These are phyloP conservation scores for Triticum timopheevii DNA, from an alignment of 176 grass and related monocot genomes.

Conservation along the genomic window DNA sequence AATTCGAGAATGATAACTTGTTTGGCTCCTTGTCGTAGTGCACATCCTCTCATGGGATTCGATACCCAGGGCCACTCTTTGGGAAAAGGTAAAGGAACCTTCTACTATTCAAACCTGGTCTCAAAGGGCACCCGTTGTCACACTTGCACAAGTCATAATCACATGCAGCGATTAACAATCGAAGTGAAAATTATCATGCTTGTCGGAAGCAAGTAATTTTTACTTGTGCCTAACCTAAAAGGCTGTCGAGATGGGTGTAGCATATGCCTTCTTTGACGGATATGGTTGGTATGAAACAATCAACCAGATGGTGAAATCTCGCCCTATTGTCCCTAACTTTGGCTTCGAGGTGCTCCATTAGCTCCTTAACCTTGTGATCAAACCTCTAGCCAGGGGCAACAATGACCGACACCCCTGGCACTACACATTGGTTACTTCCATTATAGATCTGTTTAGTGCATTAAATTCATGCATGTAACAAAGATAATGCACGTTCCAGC, in stretches of 20 bases:
- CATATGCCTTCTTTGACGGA: constrained; percentile 82
- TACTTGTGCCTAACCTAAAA: constrained; percentile 35
- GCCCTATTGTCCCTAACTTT: constrained; percentile 51
- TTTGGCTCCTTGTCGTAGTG: too few relatives aligned
- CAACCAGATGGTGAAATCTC: constrained; percentile 70
- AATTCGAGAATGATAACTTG: too few relatives aligned
- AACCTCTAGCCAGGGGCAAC: constrained; percentile 80
- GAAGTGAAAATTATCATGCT: too few relatives aligned
- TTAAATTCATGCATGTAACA: not conserved
- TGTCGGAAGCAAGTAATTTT: too few relatives aligned
- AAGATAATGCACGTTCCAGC: too few relatives aligned
- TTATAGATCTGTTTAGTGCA: not conserved
- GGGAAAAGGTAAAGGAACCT: too few relatives aligned
- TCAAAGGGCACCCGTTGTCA: too few relatives aligned
- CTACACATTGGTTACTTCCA: constrained; percentile 43
- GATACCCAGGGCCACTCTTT: too few relatives aligned
- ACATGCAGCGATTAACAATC: too few relatives aligned
- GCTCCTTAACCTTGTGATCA: constrained; percentile 76
- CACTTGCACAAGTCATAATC: too few relatives aligned
- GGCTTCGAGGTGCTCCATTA: constrained; percentile 79
- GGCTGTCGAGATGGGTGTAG: constrained; percentile 85
- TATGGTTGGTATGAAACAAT: constrained; percentile 87
- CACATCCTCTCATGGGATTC: too few relatives aligned
- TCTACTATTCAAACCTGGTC: too few relatives aligned
- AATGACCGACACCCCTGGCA: constrained; percentile 50